These are phyloP conservation scores for Aquilaria sinensis DNA, from an alignment of 345 rosid species.

Conservation along the genomic window DNA sequence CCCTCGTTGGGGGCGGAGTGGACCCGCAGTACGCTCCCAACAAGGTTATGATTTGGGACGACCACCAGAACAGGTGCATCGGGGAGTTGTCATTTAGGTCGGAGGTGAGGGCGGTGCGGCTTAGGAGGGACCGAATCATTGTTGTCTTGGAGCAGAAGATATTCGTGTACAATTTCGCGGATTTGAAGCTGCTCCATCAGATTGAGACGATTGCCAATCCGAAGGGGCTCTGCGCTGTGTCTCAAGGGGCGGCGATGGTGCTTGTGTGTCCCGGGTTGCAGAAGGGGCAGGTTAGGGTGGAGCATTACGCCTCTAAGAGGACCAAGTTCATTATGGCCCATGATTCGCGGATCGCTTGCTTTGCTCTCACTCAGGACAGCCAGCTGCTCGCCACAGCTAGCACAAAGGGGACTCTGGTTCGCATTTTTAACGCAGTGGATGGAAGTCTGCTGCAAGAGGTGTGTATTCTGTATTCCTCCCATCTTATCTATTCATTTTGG, in stretches of 20 bases:
- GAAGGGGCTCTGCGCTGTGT: constrained; percentile 80
- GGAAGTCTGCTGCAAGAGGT: constrained; percentile 91
- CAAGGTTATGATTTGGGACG: constrained; percentile 96
- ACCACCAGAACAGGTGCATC: constrained; percentile 81
- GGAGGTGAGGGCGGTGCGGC: constrained; percentile 69
- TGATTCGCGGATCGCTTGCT: constrained; percentile 84
- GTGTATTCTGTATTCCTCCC: not conserved
- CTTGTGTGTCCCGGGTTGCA: constrained; percentile 86
- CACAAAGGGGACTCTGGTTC: constrained; percentile 79
- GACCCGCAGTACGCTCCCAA: constrained; percentile 69
- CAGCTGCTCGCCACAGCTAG: constrained; percentile 82
- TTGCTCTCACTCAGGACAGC: constrained; percentile 79
- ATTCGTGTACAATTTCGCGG: constrained; percentile 43
- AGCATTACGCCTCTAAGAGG: constrained; percentile 74
- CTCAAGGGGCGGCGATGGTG: constrained; percentile 71
- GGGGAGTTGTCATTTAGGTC: constrained; percentile 88
- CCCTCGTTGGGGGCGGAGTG: constrained; percentile 80
- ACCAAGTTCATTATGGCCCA: constrained; percentile 87
- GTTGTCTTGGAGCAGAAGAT: constrained; percentile 83
- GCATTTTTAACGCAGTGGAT: constrained; percentile 71
- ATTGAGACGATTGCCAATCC: constrained; percentile 86
- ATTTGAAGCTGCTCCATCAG: constrained; percentile 79
- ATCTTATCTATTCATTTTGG: not conserved
- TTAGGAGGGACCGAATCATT: constrained; percentile 68
- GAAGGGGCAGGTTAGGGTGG: constrained; percentile 84